Base-by-base conservation (phyloP, 1,139 yeast genomes). In the Nadsonia commutata region DNA sequence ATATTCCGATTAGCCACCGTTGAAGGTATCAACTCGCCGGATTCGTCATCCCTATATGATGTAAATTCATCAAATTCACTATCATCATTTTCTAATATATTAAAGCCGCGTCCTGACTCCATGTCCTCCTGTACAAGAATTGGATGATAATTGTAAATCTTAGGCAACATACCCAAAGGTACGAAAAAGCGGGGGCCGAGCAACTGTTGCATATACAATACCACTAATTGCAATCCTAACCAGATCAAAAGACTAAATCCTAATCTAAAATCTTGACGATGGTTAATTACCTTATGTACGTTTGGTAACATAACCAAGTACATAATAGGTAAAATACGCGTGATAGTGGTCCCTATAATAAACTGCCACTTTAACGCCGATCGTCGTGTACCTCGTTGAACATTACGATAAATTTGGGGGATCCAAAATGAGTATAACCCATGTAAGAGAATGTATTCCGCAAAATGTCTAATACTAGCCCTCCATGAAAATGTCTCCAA, bases 371-470 rank as follows among this genome's bases (percentile, higher is more conserved):
- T 62, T 51, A 82, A 77, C 3, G 86, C 74, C 36, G 67, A 65
- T 44, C 80, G 65, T 19, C 42, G 46, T n/a, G 83, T 68, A 20
- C 90, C 90, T 46, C 84, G 71, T 18, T 81, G 62, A 3, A 82
- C 78, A 56, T 85, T 84, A 52, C 95, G 69, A 48, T 78, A 74
- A 42, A 85, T 80, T 58, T 88, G 98, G 0, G 96, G 96, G n/a
- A 81, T 52, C 96, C 96, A 88, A 52, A 74, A 77, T 0, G 94
- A 82, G 57, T 78, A 82, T 27, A 80, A 56, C 1, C 68, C 45
- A 2, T 77, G 48, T 4, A 80, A 57, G 1, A 73, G 63, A 1
- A 70, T 45, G 47, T 72, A 76, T 56, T 85, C 95, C 55, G 78
- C 74, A 2, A 66, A 53, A 19, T 60, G 60, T 45, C 95, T 66